These are phyloP conservation scores for Ballota nigra DNA, from an alignment of 257 asterid species.

Conservation along the genomic window DNA sequence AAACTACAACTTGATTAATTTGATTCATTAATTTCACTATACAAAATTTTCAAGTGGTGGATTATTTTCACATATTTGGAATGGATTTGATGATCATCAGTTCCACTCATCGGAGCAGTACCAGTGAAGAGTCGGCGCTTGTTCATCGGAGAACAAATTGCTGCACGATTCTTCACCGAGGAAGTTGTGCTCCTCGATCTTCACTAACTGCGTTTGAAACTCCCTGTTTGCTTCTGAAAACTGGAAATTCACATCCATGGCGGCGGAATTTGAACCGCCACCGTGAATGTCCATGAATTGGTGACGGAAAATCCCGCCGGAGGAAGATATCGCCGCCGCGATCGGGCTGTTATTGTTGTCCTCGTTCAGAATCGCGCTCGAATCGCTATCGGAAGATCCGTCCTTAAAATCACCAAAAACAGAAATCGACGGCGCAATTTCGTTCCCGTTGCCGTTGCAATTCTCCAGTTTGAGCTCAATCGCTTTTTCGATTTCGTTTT, in stretches of 20 bases:
- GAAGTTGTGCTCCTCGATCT: conserved; percentile 81
- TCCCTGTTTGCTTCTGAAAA: conserved; percentile 38
- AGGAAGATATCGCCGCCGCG: conserved; percentile 52
- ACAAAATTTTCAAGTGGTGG: conserved; percentile 34
- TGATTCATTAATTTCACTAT: conserved; percentile 29
- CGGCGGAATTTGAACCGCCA: conserved; percentile 9
- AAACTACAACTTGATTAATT: not conserved
- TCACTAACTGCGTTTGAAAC: conserved; percentile 57
- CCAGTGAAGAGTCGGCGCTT: conserved; percentile 87
- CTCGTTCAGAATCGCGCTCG: conserved; percentile 82
- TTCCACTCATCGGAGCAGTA: conserved; percentile 70
- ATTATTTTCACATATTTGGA: not conserved
- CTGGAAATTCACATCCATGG: conserved; percentile 20
- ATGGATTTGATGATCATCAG: conserved; percentile 18
- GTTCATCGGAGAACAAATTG: conserved; percentile 70
- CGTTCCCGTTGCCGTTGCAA: conserved; percentile 12
- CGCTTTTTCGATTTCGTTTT: conserved; percentile 26
- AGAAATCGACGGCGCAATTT: too few relatives aligned
- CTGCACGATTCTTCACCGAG: conserved; percentile 78
- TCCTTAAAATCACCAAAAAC: conserved; percentile 54
- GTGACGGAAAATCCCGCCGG: conserved; percentile 33
- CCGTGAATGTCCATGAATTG: conserved; percentile 33
- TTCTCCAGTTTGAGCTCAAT: conserved; percentile 39
- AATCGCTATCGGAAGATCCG: conserved; percentile 75
- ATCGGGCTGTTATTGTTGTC: conserved; percentile 49